Evolutionary conservation across 2,329 filamentous ascomycete species (phyloP), one percentile per base, ranked within the genome.

Genomic region (Drechslerella stenobrocha): DNA sequence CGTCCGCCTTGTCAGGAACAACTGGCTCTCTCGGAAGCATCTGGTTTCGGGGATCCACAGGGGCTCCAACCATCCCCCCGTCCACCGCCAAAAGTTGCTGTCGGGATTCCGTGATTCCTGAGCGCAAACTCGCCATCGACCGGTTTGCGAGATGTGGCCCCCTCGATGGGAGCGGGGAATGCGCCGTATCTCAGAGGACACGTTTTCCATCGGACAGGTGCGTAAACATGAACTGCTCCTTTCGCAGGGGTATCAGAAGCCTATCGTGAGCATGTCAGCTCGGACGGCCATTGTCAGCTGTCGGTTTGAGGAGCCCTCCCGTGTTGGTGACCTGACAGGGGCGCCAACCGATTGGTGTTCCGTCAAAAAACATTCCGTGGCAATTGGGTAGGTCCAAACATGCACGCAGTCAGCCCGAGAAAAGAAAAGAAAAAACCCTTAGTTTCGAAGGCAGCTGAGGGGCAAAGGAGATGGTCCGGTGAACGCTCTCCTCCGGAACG

Each of bases 281-380:
- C 15, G 18, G 18, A 11, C 22, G 11, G n/a, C 28, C 23, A 28
- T 47, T 30, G 24, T 48, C 53, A 50, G 48, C 28, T 46, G 47
- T 53, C 47, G 34, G 50, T 42, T 63, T 55, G 55, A 63, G 58
- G 24, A 63, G 5, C 18, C 51, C 52, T 52, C 52, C 52, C 56
- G 53, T 58, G 53, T 66, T 58, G 61, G 51, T 50, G 15, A 60
- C 13, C 40, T 53, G 61, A 45, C 52, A 55, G 61, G 61, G 61
- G 61, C 48, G 37, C 37, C 37, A 42, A 42, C 9, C 37, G 37
- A 42, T 45, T 56, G 22, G 48, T 22, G 40, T 40, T 47, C 34
- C 34, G 37, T 40, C 20, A 28, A 20, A 23, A 52, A 50, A 28
- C 20, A 30, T 47, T 53, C 61, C 47, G 48, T 30, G 46, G 35